Evolutionary conservation across 345 rosid genomes (phyloP), one percentile per base, ranked within the genome.

Genomic region (Brassica nigra): DNA sequence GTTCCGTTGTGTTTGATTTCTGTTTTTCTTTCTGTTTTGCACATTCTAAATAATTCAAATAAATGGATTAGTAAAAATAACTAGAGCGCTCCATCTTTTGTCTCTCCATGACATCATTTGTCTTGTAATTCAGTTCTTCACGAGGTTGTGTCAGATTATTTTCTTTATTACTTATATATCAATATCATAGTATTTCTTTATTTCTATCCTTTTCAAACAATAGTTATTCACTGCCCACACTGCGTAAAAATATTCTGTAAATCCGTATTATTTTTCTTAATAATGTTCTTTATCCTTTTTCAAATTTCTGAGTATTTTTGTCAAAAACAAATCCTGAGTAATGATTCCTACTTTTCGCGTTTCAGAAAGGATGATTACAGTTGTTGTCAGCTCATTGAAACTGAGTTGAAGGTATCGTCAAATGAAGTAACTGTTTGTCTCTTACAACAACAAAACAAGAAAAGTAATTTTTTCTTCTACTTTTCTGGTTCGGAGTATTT

Each of bases 131-230:
- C 88, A 85, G 85, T 85, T 86, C 85, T 84, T 92, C 96, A 94
- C 94, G 96, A 91, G 94, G 86, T 75, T 80, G 86, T 90, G 97
- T 92, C 97, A 94, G 98, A 84, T 80, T 49, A 72, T 39, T 80
- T 79, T 84, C 27, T 64, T 34, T 29, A 7, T 7, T 30, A 34
- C 29, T 5, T 4, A 5, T 36, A 34, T 54, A 49, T 39, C 15
- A 52, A 14, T 34, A 23, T 23, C 27, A 52, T 64, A 18, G 36
- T 69, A 62, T 39, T 18, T 70, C 30, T 34, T 80, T 42, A 39
- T 74, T 31, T 75, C 71, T 42, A 39, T 80, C 80, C 58, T 66
- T 76, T 66, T 76, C 80, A 70, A 76, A 76, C 77, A 71, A 76
- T 76, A 81, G 76, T 75, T 65, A 64, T 74, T 61, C 65, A 73